Conservation (phyloP, 352 stramenopile species). For the Nothophytophthora sp. region DNA sequence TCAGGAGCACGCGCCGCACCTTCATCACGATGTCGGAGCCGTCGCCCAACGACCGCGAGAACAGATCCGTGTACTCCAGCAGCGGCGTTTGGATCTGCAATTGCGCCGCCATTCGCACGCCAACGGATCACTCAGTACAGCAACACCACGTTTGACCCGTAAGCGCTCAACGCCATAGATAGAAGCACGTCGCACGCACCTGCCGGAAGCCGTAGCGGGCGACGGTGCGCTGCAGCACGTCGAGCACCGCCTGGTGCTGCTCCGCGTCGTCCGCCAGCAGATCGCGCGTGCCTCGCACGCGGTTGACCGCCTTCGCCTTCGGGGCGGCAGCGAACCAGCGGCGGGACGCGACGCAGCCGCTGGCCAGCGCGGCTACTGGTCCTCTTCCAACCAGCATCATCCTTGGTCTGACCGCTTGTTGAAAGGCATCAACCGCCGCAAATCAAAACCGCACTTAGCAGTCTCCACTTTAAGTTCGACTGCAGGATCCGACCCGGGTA, state of each 20-base stretch:
- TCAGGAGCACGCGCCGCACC: too few species aligned
- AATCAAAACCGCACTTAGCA: too few species aligned
- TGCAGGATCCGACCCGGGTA: too few species aligned
- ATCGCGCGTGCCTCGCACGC: slow-evolving; percentile 79
- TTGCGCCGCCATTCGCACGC: not conserved
- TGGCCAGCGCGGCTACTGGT: not conserved
- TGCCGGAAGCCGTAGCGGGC: slow-evolving; percentile 77
- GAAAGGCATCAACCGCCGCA: not conserved
- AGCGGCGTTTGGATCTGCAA: slow-evolving; percentile 81
- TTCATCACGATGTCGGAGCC: slow-evolving; percentile 91
- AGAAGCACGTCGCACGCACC: slow-evolving; percentile 20
- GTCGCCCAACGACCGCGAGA: slow-evolving; percentile 75
- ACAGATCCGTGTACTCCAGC: slow-evolving; percentile 89
- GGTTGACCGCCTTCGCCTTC: slow-evolving; percentile 39
- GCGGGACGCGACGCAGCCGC: slow-evolving; percentile 3
- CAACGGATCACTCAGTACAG: not conserved
- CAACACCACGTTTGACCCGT: not conserved
- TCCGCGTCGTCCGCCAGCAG: slow-evolving; percentile 64
- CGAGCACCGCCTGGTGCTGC: slow-evolving; percentile 64
- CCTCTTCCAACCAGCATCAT: slow-evolving; percentile 12
- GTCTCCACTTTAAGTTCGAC: too few species aligned
- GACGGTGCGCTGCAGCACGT: slow-evolving; percentile 54
- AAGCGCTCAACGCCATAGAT: not conserved
- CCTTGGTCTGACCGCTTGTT: not conserved
- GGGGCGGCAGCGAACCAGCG: slow-evolving; percentile 22